Percentiles rank a stretch among this genome's conserved stretches.
Evolutionary conservation across 2,329 filamentous ascomycete genomes (phyloP).

Genomic region (Colletotrichum sp.): DNA sequence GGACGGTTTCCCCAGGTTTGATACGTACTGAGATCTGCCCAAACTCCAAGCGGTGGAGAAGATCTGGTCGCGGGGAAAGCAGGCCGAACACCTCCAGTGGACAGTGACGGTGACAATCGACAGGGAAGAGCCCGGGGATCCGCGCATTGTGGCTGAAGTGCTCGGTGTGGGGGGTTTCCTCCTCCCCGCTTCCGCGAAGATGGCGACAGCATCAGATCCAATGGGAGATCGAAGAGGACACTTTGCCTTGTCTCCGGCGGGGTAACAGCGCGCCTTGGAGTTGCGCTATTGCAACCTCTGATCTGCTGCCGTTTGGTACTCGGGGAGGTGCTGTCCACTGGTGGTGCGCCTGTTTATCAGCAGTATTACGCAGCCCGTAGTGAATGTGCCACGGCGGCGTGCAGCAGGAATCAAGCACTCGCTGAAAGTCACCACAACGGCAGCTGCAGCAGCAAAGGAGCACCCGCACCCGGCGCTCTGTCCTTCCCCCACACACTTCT

Average conservation of each 20-base stretch:
- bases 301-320: neutral
- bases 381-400: neutral
- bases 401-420: neutral
- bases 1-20: neutral
- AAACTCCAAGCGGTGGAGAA: neutral
- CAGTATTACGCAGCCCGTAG: neutral
- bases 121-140: conserved; percentile 10
- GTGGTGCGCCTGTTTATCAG: neutral
- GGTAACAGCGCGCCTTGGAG: neutral
- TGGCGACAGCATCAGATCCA: neutral
- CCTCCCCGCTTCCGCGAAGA: conserved; percentile 10
- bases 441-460: neutral
- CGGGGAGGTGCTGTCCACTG: neutral
- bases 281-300: neutral
- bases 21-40: neutral
- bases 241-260: conserved; percentile 11
- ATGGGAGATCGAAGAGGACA: neutral
- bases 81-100: neutral
- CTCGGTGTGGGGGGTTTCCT: conserved; percentile 6
- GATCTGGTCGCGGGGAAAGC: neutral
- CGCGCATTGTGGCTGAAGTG: neutral
- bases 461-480: neutral
- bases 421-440: neutral
- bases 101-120: neutral
- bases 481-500: neutral